phyloP scores from a whole-genome alignment of 2,329 filamentous ascomycete genomes.

The Sporothrix euskadiensis region DNA sequence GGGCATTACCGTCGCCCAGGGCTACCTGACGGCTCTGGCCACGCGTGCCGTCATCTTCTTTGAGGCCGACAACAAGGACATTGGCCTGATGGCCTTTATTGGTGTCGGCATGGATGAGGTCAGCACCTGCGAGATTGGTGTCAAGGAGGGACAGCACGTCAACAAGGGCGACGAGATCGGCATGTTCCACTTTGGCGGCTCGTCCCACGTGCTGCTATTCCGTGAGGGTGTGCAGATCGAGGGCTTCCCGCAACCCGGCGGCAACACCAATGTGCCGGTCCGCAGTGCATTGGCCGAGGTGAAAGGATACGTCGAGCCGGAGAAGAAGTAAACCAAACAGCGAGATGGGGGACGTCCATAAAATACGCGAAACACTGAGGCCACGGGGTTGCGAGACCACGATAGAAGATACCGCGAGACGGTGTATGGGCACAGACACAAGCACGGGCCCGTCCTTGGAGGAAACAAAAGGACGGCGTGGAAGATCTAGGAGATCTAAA shows the following conservation, averaged over 20 bases:
- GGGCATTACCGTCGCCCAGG: constrained; percentile 57
- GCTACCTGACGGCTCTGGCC: constrained; percentile 67
- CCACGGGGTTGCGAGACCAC: background rate
- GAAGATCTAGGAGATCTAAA: no score
- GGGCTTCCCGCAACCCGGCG: constrained; percentile 39
- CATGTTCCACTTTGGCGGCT: constrained; percentile 82
- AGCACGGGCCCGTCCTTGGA: background rate
- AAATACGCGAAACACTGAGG: background rate
- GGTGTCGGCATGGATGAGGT: constrained; percentile 78
- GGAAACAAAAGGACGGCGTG: background rate
- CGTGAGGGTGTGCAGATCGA: constrained; percentile 54
- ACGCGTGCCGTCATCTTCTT: constrained; percentile 70
- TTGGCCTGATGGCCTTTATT: constrained; percentile 70
- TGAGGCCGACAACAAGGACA: constrained; percentile 65
- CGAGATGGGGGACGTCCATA: background rate
- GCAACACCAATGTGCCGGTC: constrained; percentile 40
- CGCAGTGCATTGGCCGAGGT: constrained; percentile 39
- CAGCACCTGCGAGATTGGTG: constrained; percentile 69
- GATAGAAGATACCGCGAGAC: background rate
- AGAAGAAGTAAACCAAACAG: background rate
- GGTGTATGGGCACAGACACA: background rate
- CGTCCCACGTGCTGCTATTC: constrained; percentile 69
- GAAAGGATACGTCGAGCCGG: background rate
- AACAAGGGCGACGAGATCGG: constrained; percentile 71
- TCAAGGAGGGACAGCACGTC: constrained; percentile 64